These are phyloP conservation scores for Lactifluus pinguis DNA, from an alignment of 768 basidiomycete genomes.

Conservation along the genomic window DNA sequence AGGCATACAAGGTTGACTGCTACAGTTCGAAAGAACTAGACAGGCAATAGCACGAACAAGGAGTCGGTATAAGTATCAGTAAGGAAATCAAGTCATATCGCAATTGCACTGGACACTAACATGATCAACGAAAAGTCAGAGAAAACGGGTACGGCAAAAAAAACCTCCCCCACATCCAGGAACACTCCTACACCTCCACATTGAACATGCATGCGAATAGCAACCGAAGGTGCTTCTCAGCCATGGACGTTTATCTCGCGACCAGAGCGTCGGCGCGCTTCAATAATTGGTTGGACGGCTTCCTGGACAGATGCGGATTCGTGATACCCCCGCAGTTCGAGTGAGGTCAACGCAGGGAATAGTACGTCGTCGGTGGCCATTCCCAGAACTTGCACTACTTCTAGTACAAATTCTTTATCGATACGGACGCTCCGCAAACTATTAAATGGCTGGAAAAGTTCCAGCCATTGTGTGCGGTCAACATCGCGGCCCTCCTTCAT, in stretches of 20 bases:
- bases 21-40: no score
- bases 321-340: not conserved
- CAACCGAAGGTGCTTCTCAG: not conserved
- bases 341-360: not conserved
- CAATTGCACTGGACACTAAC: no score
- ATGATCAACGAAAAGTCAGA: no score
- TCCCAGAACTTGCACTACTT: not conserved
- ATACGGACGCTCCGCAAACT: not conserved
- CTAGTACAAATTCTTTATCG: not conserved
- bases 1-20: no score
- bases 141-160: no score
- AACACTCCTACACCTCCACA: no score
- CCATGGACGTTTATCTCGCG: not conserved
- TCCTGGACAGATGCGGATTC: not conserved
- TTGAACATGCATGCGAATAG: no score
- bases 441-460: not conserved
- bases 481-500: not conserved
- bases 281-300: not conserved
- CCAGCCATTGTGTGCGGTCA: not conserved
- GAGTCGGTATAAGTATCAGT: no score
- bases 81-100: no score
- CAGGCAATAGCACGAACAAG: no score
- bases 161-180: no score
- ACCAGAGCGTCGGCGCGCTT: not conserved
- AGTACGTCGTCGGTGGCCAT: not conserved